phyloP scores from a whole-genome alignment of 495 filamentous ascomycete genomes.

The Aspergillus sparsus region DNA sequence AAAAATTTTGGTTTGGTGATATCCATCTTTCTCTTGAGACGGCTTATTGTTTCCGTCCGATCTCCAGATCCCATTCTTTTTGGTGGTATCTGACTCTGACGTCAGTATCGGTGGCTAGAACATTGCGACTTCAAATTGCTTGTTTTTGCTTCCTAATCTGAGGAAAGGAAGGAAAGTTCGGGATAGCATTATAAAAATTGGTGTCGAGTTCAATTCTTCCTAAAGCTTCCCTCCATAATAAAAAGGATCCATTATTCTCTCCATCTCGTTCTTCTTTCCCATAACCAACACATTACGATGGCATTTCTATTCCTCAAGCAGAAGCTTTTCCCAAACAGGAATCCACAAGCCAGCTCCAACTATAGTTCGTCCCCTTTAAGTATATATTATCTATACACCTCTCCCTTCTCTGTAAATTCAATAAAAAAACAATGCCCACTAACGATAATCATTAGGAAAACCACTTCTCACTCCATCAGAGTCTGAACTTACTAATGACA shows the following conservation, averaged over 20 bases:
- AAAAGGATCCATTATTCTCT: too few relatives aligned
- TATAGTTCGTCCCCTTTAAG: conserved; percentile 19
- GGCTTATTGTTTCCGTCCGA: not conserved
- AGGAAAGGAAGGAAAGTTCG: not conserved
- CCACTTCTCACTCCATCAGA: conserved; percentile 37
- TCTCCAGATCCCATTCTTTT: not conserved
- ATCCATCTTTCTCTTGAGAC: not conserved
- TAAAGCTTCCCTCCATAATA: too few relatives aligned
- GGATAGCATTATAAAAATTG: not conserved
- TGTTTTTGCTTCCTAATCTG: not conserved
- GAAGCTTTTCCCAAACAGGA: conserved; percentile 41
- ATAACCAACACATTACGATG: conserved; percentile 26
- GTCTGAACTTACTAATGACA: conserved; percentile 22
- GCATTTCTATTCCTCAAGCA: conserved; percentile 47
- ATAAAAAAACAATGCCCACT: not conserved
- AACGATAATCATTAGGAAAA: conserved; percentile 30
- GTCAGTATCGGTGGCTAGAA: conserved; percentile 1
- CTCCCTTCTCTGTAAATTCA: too few relatives aligned
- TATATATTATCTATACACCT: not conserved
- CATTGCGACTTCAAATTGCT: not conserved
- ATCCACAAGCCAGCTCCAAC: conserved; percentile 14
- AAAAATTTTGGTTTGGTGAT: not conserved
- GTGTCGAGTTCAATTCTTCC: too few relatives aligned
- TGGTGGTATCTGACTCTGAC: not conserved
- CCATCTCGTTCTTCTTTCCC: too few relatives aligned